phyloP scores from a whole-genome alignment of 768 basidiomycete species.

The Suillus subalutaceus region DNA sequence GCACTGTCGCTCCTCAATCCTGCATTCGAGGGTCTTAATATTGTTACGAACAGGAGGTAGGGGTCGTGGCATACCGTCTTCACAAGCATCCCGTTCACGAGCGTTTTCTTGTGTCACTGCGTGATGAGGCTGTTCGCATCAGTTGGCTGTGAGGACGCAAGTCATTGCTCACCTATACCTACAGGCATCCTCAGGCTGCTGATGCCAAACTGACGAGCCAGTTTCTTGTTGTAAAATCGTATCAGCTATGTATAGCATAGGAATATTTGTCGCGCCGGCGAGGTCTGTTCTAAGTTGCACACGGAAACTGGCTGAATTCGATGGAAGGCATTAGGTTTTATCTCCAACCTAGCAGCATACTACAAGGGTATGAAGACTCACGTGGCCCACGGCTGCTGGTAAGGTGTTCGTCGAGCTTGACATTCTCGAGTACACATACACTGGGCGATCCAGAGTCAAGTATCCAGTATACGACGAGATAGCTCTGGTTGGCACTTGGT shows the following conservation, averaged over 20 bases:
- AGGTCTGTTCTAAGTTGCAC: background rate
- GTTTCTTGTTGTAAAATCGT: background rate
- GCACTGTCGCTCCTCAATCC: background rate
- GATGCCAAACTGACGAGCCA: background rate
- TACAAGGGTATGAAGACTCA: background rate
- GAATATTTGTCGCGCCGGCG: background rate
- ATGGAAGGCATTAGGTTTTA: background rate
- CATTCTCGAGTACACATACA: background rate
- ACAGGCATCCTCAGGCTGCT: background rate
- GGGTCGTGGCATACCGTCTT: background rate
- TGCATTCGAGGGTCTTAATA: background rate
- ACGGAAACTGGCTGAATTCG: background rate
- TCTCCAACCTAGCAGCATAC: background rate
- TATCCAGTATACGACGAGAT: background rate
- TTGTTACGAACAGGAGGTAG: background rate
- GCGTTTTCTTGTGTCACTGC: background rate
- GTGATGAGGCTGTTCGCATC: background rate
- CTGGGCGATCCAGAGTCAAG: background rate
- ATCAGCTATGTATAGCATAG: background rate
- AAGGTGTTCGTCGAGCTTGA: background rate
- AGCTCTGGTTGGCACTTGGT: background rate
- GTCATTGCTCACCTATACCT: background rate
- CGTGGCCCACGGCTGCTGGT: background rate
- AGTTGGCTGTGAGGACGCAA: background rate
- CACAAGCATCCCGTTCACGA: background rate